Percentiles rank a stretch among this genome's conserved stretches.
These are phyloP conservation scores for Nicotiana undulata DNA, from an alignment of 257 asterid species.

Conservation along the genomic window DNA sequence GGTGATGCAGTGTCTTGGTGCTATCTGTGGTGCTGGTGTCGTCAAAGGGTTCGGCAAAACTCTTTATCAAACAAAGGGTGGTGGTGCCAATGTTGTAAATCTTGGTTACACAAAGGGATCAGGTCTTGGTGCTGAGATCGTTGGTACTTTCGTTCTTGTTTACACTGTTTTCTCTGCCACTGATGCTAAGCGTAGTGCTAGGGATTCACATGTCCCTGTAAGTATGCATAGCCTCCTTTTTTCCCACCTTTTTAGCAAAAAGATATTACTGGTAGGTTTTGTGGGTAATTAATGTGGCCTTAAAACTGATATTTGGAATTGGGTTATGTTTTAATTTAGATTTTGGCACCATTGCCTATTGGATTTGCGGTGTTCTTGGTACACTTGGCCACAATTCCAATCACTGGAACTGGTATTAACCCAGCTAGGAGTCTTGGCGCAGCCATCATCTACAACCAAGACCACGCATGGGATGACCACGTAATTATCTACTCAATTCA, in stretches of 20 bases:
- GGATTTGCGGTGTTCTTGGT: constrained; percentile 37
- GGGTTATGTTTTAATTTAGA: neutral
- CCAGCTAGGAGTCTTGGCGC: constrained; percentile 38
- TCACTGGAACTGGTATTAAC: constrained; percentile 35
- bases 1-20: constrained; percentile 41
- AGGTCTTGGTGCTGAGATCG: constrained; percentile 34
- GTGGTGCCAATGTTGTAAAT: constrained; percentile 28
- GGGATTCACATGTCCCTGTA: constrained; percentile 42
- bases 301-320: neutral
- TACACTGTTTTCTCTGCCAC: constrained; percentile 41
- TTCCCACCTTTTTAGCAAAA: no score
- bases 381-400: constrained; percentile 31
- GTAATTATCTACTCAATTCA: neutral
- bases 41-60: constrained; percentile 24
- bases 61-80: constrained; percentile 15
- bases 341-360: constrained; percentile 31
- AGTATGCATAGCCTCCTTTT: neutral
- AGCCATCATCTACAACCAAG: constrained; percentile 25
- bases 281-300: neutral
- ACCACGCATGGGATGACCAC: constrained; percentile 27
- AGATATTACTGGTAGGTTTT: neutral
- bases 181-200: constrained; percentile 32
- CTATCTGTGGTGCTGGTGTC: constrained; percentile 33
- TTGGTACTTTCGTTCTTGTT: constrained; percentile 32
- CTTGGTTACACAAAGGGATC: constrained; percentile 32